A percentile compares a stretch with the other conserved stretches of the same genome.
These are phyloP conservation scores for Alnus glutinosa DNA, from an alignment of 306 rosid species.

Conservation along the genomic window DNA sequence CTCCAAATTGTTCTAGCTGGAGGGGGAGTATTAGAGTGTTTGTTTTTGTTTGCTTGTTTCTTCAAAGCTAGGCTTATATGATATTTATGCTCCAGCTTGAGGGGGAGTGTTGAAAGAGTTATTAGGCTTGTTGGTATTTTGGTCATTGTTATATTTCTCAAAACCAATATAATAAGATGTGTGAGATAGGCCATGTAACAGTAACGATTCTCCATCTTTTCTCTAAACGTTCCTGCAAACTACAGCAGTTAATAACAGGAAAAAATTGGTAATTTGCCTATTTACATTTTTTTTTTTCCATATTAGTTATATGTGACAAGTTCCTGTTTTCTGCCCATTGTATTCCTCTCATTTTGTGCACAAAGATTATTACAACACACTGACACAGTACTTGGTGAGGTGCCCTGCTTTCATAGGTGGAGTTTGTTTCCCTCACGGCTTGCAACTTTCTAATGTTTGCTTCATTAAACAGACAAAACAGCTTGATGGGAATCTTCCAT, in stretches of 20 bases:
- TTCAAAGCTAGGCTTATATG: too few relatives aligned
- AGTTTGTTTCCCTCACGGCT: background rate
- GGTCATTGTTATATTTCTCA: too few relatives aligned
- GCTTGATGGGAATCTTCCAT: slow-evolving; percentile 8
- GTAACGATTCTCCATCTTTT: too few relatives aligned
- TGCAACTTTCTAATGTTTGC: background rate
- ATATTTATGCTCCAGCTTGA: too few relatives aligned
- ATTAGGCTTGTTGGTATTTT: too few relatives aligned
- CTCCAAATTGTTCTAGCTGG: too few relatives aligned
- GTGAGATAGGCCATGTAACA: too few relatives aligned
- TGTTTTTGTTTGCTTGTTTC: too few relatives aligned
- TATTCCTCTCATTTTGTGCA: background rate
- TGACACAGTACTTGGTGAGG: background rate
- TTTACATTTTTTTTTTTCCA: background rate
- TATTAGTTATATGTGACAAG: background rate
- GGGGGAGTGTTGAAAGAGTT: too few relatives aligned
- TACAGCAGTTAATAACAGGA: background rate
- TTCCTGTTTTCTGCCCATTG: background rate
- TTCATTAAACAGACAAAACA: background rate
- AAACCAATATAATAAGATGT: too few relatives aligned
- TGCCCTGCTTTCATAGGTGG: background rate
- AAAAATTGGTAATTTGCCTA: background rate
- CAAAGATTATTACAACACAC: background rate
- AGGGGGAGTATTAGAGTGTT: too few relatives aligned
- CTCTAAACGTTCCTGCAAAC: too few relatives aligned